A percentile compares a stretch with the other conserved stretches of the same genome.
Conservation (phyloP, 2,329 filamentous ascomycete genomes). For the Plenodomus tracheiphilus region DNA sequence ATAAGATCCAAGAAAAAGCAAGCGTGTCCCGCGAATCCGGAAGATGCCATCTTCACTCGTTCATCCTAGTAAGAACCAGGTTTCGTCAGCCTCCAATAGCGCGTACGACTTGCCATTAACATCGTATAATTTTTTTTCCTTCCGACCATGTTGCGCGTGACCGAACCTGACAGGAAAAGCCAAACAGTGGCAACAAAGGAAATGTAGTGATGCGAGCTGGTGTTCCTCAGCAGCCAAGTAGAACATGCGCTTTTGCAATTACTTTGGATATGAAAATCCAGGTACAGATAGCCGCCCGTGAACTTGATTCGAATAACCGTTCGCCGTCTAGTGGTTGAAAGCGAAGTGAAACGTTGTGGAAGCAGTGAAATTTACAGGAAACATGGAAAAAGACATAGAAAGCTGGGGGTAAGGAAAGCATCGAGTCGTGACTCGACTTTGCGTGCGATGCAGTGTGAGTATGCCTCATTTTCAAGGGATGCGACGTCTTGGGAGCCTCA, state of each 20-base stretch:
- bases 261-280: constrained; percentile 10
- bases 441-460: constrained; percentile 12
- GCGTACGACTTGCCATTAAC: constrained; percentile 5
- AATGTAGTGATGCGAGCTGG: constrained; percentile 9
- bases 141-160: constrained; percentile 20
- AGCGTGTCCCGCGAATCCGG: constrained; percentile 20
- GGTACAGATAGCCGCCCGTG: constrained; percentile 14
- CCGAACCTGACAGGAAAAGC: constrained; percentile 18
- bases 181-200: constrained; percentile 18
- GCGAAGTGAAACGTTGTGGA: constrained; percentile 18
- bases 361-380: constrained; percentile 36
- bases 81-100: background rate
- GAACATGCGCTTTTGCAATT: constrained; percentile 10
- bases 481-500: constrained; percentile 8
- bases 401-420: constrained; percentile 8
- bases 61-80: constrained; percentile 4
- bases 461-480: background rate
- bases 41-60: constrained; percentile 11
- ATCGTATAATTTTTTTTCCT: constrained; percentile 7
- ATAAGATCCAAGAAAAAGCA: constrained; percentile 32
- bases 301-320: constrained; percentile 13
- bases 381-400: constrained; percentile 12
- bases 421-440: constrained; percentile 8
- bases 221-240: constrained; percentile 3
- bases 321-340: constrained; percentile 17